Percentiles rank a stretch among this genome's conserved stretches.
Evolutionary conservation across 768 basidiomycete genomes (phyloP).

Genomic region (Leccinum boreale): DNA sequence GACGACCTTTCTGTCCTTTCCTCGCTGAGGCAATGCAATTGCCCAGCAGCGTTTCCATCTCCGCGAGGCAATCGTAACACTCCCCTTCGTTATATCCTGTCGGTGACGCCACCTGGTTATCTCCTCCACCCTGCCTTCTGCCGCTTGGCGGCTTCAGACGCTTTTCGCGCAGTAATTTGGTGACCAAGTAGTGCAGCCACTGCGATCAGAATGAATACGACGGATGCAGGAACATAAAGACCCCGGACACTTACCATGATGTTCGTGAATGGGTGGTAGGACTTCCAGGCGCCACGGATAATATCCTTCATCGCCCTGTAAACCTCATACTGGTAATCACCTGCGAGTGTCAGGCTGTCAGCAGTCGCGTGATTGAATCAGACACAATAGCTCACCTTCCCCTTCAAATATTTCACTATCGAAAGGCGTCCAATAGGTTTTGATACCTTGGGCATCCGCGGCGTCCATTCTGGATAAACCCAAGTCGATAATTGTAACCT

Average conservation of each 20-base stretch:
- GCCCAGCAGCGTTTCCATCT: conserved; percentile 60
- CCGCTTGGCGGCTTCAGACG: conserved; percentile 53
- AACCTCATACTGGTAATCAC: conserved; percentile 92
- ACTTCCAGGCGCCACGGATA: conserved; percentile 65
- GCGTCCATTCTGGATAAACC: conserved; percentile 86
- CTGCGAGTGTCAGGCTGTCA: conserved; percentile 34
- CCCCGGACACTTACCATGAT: conserved; percentile 63
- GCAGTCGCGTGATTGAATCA: neutral
- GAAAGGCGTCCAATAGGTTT: conserved; percentile 71
- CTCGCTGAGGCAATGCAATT: conserved; percentile 40
- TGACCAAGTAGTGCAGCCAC: conserved; percentile 89
- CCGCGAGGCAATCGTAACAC: conserved; percentile 66
- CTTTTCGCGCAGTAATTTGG: conserved; percentile 70
- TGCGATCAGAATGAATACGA: conserved; percentile 32
- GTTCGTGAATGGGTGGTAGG: conserved; percentile 80
- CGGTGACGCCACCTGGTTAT: conserved; percentile 10
- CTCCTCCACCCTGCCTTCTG: conserved; percentile 35
- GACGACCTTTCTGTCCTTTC: conserved; percentile 32
- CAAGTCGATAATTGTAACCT: conserved; percentile 89
- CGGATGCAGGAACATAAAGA: neutral
- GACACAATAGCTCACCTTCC: conserved; percentile 57
- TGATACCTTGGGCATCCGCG: conserved; percentile 42
- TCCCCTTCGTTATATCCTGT: conserved; percentile 58
- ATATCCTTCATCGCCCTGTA: conserved; percentile 83
- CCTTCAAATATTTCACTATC: conserved; percentile 92